These are phyloP conservation scores for Cladophialophora psammophila DNA, from an alignment of 2,329 filamentous ascomycete genomes.

Conservation along the genomic window DNA sequence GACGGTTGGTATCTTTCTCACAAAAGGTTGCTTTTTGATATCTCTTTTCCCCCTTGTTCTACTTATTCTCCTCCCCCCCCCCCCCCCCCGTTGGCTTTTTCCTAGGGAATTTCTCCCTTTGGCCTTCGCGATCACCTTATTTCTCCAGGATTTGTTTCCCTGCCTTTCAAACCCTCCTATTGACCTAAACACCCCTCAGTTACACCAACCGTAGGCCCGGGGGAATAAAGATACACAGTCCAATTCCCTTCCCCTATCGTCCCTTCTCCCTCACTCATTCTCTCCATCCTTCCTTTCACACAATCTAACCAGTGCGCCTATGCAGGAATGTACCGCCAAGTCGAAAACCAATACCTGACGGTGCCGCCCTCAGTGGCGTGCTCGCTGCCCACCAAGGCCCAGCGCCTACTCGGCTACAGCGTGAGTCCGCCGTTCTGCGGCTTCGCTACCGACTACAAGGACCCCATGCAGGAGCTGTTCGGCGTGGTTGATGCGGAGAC, in stretches of 20 bases:
- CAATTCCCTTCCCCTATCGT: neutral
- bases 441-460: slow-evolving; percentile 47
- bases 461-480: slow-evolving; percentile 50
- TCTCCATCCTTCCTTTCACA: neutral
- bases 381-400: slow-evolving; percentile 33
- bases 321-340: slow-evolving; percentile 35
- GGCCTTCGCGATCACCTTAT: no score
- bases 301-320: neutral
- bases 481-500: slow-evolving; percentile 39
- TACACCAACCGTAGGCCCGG: no score
- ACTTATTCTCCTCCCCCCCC: slow-evolving; percentile 37
- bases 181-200: no score
- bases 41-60: neutral
- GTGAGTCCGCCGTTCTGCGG: slow-evolving; percentile 47
- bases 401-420: slow-evolving; percentile 41
- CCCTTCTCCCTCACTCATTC: neutral
- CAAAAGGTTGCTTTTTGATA: slow-evolving; percentile 10
- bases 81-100: no score
- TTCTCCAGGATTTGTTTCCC: no score
- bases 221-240: no score
- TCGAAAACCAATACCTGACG: slow-evolving; percentile 43
- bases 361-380: slow-evolving; percentile 36
- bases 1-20: slow-evolving; percentile 31
- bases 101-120: no score
- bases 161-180: no score